Percentiles rank a stretch among this genome's conserved stretches.
These are phyloP conservation scores for Osmanthus fragrans DNA, from an alignment of 257 asterid species.

Conservation along the genomic window DNA sequence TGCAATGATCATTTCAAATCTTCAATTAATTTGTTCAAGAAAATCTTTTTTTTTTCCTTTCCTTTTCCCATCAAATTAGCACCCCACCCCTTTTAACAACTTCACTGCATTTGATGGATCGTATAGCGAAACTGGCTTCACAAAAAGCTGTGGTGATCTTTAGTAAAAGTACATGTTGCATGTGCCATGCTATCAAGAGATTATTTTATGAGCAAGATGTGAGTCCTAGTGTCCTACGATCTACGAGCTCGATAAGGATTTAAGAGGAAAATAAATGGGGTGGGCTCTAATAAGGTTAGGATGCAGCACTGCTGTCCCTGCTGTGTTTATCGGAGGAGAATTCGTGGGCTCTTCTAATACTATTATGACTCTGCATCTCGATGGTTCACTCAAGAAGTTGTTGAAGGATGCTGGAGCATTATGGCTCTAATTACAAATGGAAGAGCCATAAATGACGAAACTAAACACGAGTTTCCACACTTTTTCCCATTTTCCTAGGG, in stretches of 20 bases:
- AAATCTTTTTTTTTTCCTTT: not conserved
- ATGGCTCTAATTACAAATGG: not conserved
- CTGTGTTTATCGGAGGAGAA: conserved; percentile 6
- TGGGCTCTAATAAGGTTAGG: conserved; percentile 8
- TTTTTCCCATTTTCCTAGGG: not conserved
- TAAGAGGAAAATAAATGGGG: conserved; percentile 9
- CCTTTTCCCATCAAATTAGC: not conserved
- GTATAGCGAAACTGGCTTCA: conserved; percentile 31
- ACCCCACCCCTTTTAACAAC: not conserved
- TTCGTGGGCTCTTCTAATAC: not conserved
- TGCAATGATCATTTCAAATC: conserved; percentile 5
- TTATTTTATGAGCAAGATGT: conserved; percentile 19
- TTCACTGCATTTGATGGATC: conserved; percentile 30
- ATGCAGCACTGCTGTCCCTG: conserved; percentile 6
- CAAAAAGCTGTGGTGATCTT: conserved; percentile 15
- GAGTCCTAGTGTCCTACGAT: conserved; percentile 20
- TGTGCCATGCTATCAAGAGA: conserved; percentile 22
- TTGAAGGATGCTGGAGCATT: conserved; percentile 5
- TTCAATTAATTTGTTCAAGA: not conserved
- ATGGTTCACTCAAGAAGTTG: conserved; percentile 9
- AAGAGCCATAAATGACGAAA: not conserved
- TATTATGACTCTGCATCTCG: conserved; percentile 1
- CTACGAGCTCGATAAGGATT: conserved; percentile 16
- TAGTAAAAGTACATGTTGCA: conserved; percentile 22
- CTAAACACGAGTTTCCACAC: not conserved